Percentiles rank a stretch among this genome's conserved stretches.
These are phyloP conservation scores for Xerophyta viscosa DNA, from an alignment of 106 monocot genomes.

Conservation along the genomic window DNA sequence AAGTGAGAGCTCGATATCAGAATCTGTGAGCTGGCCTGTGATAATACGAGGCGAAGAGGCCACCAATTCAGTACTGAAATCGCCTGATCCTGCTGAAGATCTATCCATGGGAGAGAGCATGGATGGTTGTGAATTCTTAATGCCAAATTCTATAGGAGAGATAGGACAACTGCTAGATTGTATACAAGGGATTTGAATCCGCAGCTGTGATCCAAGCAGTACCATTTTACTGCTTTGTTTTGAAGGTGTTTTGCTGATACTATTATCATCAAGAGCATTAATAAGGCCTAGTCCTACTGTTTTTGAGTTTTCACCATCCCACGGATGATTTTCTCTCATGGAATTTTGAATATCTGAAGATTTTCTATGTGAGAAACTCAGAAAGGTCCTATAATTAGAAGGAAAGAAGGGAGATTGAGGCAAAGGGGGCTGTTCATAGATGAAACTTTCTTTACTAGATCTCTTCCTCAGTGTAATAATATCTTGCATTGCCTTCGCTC, in stretches of 20 bases:
- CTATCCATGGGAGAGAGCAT: constrained; percentile 30
- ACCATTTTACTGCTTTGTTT: constrained; percentile 15
- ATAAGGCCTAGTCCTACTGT: constrained; percentile 35
- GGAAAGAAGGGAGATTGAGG: too few relatives aligned
- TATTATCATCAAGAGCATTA: constrained; percentile 25
- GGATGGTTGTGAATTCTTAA: constrained; percentile 36
- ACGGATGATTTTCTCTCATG: constrained; percentile 33
- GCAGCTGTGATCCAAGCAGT: constrained; percentile 50
- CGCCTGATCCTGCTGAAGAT: too few relatives aligned
- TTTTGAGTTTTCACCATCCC: neutral
- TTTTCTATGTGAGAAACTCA: constrained; percentile 9
- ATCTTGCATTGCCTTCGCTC: neutral
- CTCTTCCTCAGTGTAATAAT: constrained; percentile 27
- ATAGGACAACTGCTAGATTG: neutral
- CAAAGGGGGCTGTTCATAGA: constrained; percentile 19
- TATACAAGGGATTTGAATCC: too few relatives aligned
- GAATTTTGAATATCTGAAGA: constrained; percentile 10
- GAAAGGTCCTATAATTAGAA: constrained; percentile 12
- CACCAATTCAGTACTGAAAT: too few relatives aligned
- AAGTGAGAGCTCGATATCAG: constrained; percentile 46
- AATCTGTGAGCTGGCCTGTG: constrained; percentile 5
- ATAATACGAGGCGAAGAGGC: constrained; percentile 5
- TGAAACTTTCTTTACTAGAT: constrained; percentile 29
- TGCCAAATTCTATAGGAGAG: constrained; percentile 56
- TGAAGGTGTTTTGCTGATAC: neutral